These are phyloP conservation scores for Neofusicoccum sp. DNA, from an alignment of 2,329 filamentous ascomycete genomes.

Conservation along the genomic window DNA sequence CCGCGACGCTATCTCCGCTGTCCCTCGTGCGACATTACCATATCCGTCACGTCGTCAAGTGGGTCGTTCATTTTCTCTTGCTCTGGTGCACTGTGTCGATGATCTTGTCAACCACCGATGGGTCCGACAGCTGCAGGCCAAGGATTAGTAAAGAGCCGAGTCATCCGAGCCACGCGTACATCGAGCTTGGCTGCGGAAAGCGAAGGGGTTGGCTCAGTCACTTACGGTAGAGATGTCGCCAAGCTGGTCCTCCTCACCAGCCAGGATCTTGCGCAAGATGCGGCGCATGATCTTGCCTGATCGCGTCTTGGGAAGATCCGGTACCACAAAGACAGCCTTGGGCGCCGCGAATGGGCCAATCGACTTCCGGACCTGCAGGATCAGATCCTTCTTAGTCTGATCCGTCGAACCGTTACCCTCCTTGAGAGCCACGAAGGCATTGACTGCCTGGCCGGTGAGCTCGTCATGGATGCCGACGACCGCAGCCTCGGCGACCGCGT, in stretches of 20 bases:
- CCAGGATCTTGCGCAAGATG: conserved; percentile 94
- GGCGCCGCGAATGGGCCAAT: conserved; percentile 97
- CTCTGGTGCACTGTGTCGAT: conserved; percentile 73
- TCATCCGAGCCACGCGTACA: conserved; percentile 10
- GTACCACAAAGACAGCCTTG: conserved; percentile 86
- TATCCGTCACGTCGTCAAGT: not conserved
- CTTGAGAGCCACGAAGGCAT: conserved; percentile 93
- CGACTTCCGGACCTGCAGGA: conserved; percentile 92
- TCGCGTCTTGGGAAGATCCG: conserved; percentile 93
- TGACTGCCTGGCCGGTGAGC: conserved; percentile 93
- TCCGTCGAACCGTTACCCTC: conserved; percentile 74
- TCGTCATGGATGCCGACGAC: conserved; percentile 93
- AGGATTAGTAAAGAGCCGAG: conserved; percentile 11
- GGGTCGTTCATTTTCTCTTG: conserved; percentile 40
- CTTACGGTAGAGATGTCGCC: conserved; percentile 89
- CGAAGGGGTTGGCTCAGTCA: conserved; percentile 10
- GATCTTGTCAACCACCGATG: conserved; percentile 83
- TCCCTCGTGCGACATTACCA: conserved; percentile 4
- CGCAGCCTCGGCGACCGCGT: conserved; percentile 85
- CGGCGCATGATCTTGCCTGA: conserved; percentile 99
- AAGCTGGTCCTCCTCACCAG: conserved; percentile 94
- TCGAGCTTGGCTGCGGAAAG: conserved; percentile 6
- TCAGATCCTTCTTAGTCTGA: conserved; percentile 85
- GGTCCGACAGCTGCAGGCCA: conserved; percentile 73
- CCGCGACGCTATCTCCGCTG: not conserved